Conservation (phyloP, 805 yeast species). For the Hanseniaspora guilliermondii region DNA sequence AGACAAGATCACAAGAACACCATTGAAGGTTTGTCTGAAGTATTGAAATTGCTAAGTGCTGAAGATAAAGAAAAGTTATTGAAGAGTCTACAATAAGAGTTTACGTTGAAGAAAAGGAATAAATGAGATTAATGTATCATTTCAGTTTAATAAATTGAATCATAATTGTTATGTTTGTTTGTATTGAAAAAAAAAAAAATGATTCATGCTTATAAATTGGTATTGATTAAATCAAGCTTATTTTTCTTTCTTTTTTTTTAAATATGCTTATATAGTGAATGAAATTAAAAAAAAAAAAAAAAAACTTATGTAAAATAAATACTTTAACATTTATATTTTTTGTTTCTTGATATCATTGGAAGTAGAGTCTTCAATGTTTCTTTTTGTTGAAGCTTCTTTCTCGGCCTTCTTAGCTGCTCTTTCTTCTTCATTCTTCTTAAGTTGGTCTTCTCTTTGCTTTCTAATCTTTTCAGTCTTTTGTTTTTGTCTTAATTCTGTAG, state of each 20-base stretch:
- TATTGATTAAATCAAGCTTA: background rate
- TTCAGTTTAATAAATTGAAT: background rate
- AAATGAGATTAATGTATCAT: background rate
- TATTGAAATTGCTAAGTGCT: conserved; percentile 38
- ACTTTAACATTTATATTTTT: background rate
- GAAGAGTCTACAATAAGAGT: conserved; percentile 23
- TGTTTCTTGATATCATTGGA: conserved; percentile 2
- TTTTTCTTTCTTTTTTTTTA: background rate
- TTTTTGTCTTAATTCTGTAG: conserved; percentile 17
- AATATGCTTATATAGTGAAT: background rate
- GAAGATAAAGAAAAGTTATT: conserved; percentile 41
- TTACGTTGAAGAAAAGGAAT: background rate
- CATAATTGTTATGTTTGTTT: background rate
- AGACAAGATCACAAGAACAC: conserved; percentile 44
- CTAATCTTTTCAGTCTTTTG: conserved; percentile 10
- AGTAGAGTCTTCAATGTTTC: background rate
- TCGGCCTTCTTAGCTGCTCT: conserved; percentile 1
- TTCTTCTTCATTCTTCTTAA: conserved; percentile 6
- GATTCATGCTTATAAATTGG: conserved; percentile 3
- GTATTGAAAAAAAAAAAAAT: conserved; percentile 10
- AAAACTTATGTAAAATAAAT: background rate
- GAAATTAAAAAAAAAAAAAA: no score
- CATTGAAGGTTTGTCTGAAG: conserved; percentile 44
- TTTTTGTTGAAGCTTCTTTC: background rate
- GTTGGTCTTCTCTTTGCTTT: conserved; percentile 7